Evolutionary conservation across 495 filamentous ascomycete species (phyloP), one percentile per base, ranked within the genome.

Genomic region (Immersiella caudata): DNA sequence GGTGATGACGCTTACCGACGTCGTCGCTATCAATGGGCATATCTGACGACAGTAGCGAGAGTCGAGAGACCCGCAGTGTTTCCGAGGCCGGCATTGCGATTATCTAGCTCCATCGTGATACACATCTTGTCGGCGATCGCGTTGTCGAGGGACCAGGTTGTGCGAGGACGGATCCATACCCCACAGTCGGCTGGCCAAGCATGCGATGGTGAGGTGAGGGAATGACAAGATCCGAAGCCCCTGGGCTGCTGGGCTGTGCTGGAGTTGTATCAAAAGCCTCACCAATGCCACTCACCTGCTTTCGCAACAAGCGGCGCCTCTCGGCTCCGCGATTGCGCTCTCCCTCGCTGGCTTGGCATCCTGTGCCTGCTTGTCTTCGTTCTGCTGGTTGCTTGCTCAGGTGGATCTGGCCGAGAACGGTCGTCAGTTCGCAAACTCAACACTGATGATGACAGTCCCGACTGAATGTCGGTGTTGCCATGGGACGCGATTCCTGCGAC

Each of bases 231-330:
- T n/a, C 40, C 40, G 40, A 14, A 46, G 21, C 49, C 33, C 60
- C 54, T 29, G 63, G 29, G 14, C n/a, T 26, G 55, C 11, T 46
- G 40, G 67, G 67, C 63, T 69, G 67, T 69, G 67, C 59, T 25
- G 35, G 35, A 49, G 59, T n/a, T 60, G 33, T 46, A 59, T 67
- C 68, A 70, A 70, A 56, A 57, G 68, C 68, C 65, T 61, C 55
- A 64, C 60, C 61, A 65, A 65, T 67, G 49, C 60, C 67, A 49
- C 58, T 61, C 49, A 63, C 67, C 61, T 58, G 4, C 11, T 57
- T 24, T 33, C 29, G 26, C 12, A n/a, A 0, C 29, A 55, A 22
- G 52, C 52, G 22, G n/a, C 52, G n/a, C 52, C 52, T 27, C 56
- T 33, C 56, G 24, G 56, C 3, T 59, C 56, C 25, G 26, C 8